A percentile compares a stretch with the other conserved stretches of the same genome.
Conservation (phyloP, 306 rosid genomes). For the Inga leiocalycina region DNA sequence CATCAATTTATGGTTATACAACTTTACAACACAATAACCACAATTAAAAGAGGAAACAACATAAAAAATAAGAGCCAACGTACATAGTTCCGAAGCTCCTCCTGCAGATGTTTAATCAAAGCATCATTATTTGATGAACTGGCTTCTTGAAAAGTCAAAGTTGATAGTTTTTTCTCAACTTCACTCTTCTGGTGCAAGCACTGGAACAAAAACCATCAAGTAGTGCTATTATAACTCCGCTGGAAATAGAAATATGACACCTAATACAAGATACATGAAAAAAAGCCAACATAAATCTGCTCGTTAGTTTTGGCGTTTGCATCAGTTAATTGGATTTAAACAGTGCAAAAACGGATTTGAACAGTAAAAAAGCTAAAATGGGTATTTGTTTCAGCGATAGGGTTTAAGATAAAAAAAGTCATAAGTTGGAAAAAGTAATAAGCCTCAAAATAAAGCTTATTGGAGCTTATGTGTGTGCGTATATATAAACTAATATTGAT, state of each 20-base stretch:
- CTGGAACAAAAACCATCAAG: conserved; percentile 51
- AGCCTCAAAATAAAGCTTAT: too few species aligned
- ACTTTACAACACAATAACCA: conserved; percentile 30
- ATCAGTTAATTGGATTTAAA: too few species aligned
- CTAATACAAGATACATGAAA: conserved; percentile 15
- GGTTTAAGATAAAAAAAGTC: too few species aligned
- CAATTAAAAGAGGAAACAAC: background rate
- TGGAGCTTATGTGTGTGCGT: too few species aligned
- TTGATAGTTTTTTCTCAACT: conserved; percentile 72
- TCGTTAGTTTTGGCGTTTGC: too few species aligned
- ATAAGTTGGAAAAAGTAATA: too few species aligned
- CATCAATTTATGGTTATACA: conserved; percentile 17
- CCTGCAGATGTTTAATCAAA: conserved; percentile 82
- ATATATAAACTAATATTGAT: too few species aligned
- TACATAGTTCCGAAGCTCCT: conserved; percentile 84
- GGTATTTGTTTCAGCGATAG: too few species aligned
- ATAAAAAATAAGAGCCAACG: conserved; percentile 41
- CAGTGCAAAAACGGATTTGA: too few species aligned
- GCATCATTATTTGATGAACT: conserved; percentile 44
- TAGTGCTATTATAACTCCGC: conserved; percentile 13
- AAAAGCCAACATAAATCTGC: conserved; percentile 16
- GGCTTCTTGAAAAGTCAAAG: conserved; percentile 62
- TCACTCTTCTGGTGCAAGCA: conserved; percentile 78
- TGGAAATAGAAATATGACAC: conserved; percentile 6
- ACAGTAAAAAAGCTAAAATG: too few species aligned